A percentile compares a stretch with the other conserved stretches of the same genome.
These are phyloP conservation scores for Pyrenophora seminiperda DNA, from an alignment of 2,329 filamentous ascomycete genomes.

Conservation along the genomic window DNA sequence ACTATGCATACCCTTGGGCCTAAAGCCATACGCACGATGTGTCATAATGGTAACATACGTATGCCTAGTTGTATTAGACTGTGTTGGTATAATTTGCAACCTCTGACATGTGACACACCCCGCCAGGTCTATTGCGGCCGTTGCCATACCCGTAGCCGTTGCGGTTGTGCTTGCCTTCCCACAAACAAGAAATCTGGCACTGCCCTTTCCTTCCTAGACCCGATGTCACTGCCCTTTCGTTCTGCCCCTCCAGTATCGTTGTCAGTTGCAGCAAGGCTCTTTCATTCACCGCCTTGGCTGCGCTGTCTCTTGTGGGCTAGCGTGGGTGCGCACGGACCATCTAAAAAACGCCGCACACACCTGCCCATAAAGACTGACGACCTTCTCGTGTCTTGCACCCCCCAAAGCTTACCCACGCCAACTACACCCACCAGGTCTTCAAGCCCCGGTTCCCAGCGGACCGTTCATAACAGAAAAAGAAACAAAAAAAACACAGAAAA, in stretches of 20 bases:
- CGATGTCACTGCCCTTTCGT: not conserved
- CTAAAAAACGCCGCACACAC: slow-evolving; percentile 34
- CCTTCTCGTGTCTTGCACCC: slow-evolving; percentile 22
- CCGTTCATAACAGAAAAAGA: slow-evolving; percentile 46
- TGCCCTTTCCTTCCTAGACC: not conserved
- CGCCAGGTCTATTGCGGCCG: not conserved
- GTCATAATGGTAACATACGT: too few species aligned
- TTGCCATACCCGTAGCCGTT: not conserved
- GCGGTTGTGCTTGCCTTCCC: slow-evolving; percentile 1
- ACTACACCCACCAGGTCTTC: slow-evolving; percentile 34
- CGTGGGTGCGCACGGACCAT: slow-evolving; percentile 10
- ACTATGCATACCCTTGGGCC: not conserved
- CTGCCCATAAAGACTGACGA: slow-evolving; percentile 31
- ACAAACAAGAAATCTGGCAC: not conserved
- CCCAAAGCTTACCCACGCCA: slow-evolving; percentile 31
- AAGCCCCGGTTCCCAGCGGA: slow-evolving; percentile 41
- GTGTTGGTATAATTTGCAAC: not conserved
- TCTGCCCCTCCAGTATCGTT: slow-evolving; percentile 8
- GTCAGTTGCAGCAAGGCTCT: slow-evolving; percentile 16
- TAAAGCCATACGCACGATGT: not conserved
- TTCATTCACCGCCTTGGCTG: slow-evolving; percentile 31
- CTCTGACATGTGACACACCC: slow-evolving; percentile 15
- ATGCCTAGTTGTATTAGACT: too few species aligned
- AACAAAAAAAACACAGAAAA: slow-evolving; percentile 50
- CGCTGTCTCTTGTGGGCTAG: slow-evolving; percentile 24